A percentile compares a stretch with the other conserved stretches of the same genome.
phyloP scores from a whole-genome alignment of 257 asterid genomes.

The Fraxinus quadrangulata region DNA sequence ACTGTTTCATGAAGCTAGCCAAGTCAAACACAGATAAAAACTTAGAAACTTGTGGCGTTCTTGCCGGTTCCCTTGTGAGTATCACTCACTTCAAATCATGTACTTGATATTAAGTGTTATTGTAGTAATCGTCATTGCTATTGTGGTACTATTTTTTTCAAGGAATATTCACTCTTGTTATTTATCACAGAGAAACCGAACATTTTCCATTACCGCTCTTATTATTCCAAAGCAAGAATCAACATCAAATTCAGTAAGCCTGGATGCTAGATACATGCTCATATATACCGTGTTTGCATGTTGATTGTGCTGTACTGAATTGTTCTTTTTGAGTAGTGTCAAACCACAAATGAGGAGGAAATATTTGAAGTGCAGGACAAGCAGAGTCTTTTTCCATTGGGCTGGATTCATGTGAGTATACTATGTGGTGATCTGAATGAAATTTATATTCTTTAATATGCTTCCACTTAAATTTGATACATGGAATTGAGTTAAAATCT shows the following conservation, averaged over 20 bases:
- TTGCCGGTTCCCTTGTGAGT: constrained; percentile 93
- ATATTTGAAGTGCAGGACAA: constrained; percentile 97
- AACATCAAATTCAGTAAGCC: constrained; percentile 89
- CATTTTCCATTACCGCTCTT: constrained; percentile 79
- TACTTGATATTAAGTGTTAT: constrained; percentile 19
- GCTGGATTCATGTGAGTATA: constrained; percentile 93
- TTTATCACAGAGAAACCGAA: constrained; percentile 70
- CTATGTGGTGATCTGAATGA: constrained; percentile 15
- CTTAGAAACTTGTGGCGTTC: constrained; percentile 95
- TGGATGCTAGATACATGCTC: constrained; percentile 14
- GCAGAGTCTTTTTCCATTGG: constrained; percentile 79
- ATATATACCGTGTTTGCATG: constrained; percentile 13
- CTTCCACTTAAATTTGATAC: constrained; percentile 6
- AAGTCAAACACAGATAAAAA: constrained; percentile 80
- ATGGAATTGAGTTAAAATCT: not conserved
- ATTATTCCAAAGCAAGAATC: constrained; percentile 97
- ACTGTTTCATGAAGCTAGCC: constrained; percentile 87
- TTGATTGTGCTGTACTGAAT: constrained; percentile 24
- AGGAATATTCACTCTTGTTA: constrained; percentile 16
- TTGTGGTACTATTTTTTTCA: constrained; percentile 9
- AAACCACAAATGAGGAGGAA: constrained; percentile 93
- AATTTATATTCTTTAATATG: constrained; percentile 7
- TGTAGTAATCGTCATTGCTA: constrained; percentile 16
- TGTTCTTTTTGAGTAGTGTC: constrained; percentile 64
- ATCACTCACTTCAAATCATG: constrained; percentile 19